phyloP scores from a whole-genome alignment of 176 grass and related monocot genomes.

The Poa annua region DNA sequence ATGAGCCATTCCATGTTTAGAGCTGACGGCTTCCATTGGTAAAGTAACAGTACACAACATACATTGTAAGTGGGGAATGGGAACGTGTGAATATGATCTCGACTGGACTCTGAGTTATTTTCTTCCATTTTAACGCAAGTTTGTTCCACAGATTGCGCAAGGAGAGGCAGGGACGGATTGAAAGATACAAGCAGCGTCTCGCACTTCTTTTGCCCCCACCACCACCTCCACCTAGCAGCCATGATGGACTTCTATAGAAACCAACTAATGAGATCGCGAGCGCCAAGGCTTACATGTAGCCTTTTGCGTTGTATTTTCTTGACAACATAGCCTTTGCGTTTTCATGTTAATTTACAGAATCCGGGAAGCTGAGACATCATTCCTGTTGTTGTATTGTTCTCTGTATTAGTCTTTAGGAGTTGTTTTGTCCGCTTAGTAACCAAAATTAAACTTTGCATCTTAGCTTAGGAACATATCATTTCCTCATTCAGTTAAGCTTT shows the following conservation, averaged over 20 bases:
- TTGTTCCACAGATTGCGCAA: constrained; percentile 59
- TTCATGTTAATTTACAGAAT: not conserved
- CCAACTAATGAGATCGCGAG: not conserved
- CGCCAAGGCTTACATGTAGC: not conserved
- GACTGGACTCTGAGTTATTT: not conserved
- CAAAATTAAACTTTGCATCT: not conserved
- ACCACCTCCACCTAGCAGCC: constrained; percentile 40
- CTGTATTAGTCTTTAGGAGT: not conserved
- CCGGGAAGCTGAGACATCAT: constrained; percentile 11
- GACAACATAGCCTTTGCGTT: not conserved
- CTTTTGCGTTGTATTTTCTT: not conserved
- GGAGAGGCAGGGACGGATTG: constrained; percentile 64
- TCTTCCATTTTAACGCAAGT: constrained; percentile 8
- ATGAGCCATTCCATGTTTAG: not conserved
- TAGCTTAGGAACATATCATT: not conserved
- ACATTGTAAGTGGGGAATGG: not conserved
- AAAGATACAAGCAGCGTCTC: constrained; percentile 83
- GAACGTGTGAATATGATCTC: not conserved
- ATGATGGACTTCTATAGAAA: constrained; percentile 47
- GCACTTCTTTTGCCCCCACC: constrained; percentile 66
- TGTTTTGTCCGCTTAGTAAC: not conserved
- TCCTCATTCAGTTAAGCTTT: not conserved
- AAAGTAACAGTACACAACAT: constrained; percentile 11
- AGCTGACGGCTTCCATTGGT: not conserved
- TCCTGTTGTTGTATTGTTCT: constrained; percentile 19